A percentile compares a stretch with the other conserved stretches of the same genome.
Conservation (phyloP, 768 basidiomycete species). For the button mushroom (Agaricus bisporus) region DNA sequence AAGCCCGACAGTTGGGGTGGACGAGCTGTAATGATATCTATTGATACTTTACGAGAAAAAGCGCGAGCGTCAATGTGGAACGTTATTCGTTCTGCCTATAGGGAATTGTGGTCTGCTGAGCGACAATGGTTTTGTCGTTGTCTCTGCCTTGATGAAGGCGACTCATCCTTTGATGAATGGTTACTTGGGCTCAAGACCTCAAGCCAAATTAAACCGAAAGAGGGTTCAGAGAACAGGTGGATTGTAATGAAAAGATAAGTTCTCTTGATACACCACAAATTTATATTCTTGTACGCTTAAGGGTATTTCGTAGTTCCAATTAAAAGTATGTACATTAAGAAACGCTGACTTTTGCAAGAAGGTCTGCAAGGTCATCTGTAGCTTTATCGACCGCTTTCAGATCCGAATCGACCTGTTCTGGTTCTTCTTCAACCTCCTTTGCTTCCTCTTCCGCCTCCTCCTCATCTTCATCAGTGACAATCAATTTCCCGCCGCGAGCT, state of each 20-base stretch:
- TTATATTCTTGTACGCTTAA: constrained; percentile 1
- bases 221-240: constrained; percentile 55
- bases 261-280: neutral
- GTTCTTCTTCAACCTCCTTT: constrained; percentile 35
- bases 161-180: constrained; percentile 33
- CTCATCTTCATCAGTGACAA: constrained; percentile 76
- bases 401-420: constrained; percentile 22
- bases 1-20: constrained; percentile 17
- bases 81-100: constrained; percentile 55
- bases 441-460: constrained; percentile 64
- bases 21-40: constrained; percentile 37
- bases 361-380: constrained; percentile 57
- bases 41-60: constrained; percentile 44
- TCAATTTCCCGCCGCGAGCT: constrained; percentile 60
- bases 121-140: constrained; percentile 41
- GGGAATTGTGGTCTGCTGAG: constrained; percentile 47
- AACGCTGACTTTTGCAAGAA: constrained; percentile 54
- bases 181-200: constrained; percentile 31
- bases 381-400: constrained; percentile 19
- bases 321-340: neutral
- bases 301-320: neutral
- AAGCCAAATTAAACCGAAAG: constrained; percentile 51
- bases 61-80: constrained; percentile 52
- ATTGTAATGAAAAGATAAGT: constrained; percentile 45
- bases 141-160: constrained; percentile 36